Conservation (phyloP, 1,284 basidiomycete genomes). For the Malassezia nana region DNA sequence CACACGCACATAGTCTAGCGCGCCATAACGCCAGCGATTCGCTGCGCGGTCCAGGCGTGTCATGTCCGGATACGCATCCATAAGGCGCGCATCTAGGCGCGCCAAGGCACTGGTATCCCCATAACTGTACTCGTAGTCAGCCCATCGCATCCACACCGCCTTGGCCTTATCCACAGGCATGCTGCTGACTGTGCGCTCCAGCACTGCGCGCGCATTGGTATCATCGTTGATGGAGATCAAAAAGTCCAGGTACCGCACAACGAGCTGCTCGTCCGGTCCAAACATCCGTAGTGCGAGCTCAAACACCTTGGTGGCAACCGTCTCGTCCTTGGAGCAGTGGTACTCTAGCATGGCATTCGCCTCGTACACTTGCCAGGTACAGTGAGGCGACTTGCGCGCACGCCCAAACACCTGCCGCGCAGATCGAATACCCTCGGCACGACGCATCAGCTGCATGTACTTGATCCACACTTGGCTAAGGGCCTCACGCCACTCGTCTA, state of each 20-base stretch:
- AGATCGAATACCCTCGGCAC: conserved; percentile 72
- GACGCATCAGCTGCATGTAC: conserved; percentile 81
- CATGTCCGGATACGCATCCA: conserved; percentile 76
- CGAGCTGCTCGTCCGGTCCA: conserved; percentile 64
- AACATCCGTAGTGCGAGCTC: conserved; percentile 84
- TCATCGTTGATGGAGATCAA: conserved; percentile 90
- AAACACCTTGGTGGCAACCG: conserved; percentile 81
- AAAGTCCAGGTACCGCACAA: conserved; percentile 80
- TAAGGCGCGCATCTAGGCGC: conserved; percentile 76
- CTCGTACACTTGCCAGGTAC: conserved; percentile 87
- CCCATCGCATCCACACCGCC: conserved; percentile 89
- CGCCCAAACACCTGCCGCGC: conserved; percentile 70
- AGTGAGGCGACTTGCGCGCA: conserved; percentile 72
- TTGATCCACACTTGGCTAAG: conserved; percentile 59
- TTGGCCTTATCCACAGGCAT: conserved; percentile 72
- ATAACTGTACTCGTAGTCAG: conserved; percentile 86
- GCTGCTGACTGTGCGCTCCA: conserved; percentile 72
- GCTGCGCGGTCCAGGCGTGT: conserved; percentile 83
- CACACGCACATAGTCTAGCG: conserved; percentile 75
- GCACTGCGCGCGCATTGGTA: conserved; percentile 86
- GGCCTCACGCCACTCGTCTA: conserved; percentile 52
- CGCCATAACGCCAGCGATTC: conserved; percentile 74
- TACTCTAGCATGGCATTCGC: conserved; percentile 85
- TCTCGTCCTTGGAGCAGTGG: conserved; percentile 75
- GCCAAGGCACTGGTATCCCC: conserved; percentile 80